These are phyloP conservation scores for Chytriomyces sp. DNA, from an alignment of 192 early-diverging fungal genomes.

Conservation along the genomic window DNA sequence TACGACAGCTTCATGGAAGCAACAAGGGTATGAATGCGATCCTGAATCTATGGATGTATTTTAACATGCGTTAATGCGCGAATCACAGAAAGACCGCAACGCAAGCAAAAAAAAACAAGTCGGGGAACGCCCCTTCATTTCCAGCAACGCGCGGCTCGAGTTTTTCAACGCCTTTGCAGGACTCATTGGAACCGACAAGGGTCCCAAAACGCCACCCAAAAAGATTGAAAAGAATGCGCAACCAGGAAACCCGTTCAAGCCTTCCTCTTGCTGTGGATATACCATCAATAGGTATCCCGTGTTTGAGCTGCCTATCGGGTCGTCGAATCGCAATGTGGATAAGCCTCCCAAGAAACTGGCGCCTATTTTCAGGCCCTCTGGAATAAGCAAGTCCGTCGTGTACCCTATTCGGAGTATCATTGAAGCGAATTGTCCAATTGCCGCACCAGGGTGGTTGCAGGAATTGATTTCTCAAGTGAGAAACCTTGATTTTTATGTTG, in stretches of 20 bases:
- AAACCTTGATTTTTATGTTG: too few relatives aligned
- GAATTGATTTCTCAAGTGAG: slow-evolving; percentile 34
- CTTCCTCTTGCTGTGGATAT: slow-evolving; percentile 47
- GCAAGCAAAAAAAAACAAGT: slow-evolving; percentile 47
- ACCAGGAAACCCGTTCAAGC: slow-evolving; percentile 51
- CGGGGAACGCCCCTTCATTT: slow-evolving; percentile 51
- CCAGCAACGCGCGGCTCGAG: slow-evolving; percentile 39
- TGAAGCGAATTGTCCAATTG: slow-evolving; percentile 48
- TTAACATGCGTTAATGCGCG: not conserved
- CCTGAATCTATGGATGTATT: not conserved
- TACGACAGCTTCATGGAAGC: slow-evolving; percentile 40
- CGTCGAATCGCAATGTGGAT: slow-evolving; percentile 9
- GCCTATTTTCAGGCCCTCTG: slow-evolving; percentile 49
- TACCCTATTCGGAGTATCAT: slow-evolving; percentile 54
- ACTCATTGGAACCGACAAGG: slow-evolving; percentile 22
- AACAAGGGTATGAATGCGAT: slow-evolving; percentile 16
- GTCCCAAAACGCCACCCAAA: not conserved
- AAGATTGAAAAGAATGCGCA: not conserved
- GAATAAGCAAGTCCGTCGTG: slow-evolving; percentile 35
- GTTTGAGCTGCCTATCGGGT: slow-evolving; percentile 39
- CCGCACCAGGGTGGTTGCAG: slow-evolving; percentile 51
- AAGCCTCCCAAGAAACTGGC: slow-evolving; percentile 29
- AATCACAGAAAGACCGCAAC: slow-evolving; percentile 35
- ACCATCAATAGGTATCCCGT: slow-evolving; percentile 60
- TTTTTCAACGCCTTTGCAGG: slow-evolving; percentile 52